Base-by-base conservation (phyloP, 192 early-diverging fungal species). In the Entophlyctis helioformis region DNA sequence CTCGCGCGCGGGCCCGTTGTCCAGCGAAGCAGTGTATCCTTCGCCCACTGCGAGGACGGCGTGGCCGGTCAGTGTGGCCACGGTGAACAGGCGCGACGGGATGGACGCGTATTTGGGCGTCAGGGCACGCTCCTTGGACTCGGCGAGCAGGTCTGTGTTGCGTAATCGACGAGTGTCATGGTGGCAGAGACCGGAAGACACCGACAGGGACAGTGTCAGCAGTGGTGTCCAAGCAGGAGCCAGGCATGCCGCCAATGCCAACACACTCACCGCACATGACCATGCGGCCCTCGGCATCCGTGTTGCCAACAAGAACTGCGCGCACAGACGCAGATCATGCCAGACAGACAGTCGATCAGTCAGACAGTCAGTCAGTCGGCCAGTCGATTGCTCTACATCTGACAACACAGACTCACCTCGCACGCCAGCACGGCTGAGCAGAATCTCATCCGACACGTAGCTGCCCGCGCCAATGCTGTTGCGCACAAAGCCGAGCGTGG, bases 281-380 rank as follows among this genome's bases (percentile, higher is more conserved):
- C 71, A 89, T 81, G 16, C 89, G 80, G 26, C 89, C 89, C 61
- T 92, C 89, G 31, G 87, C 89, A 57, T 92, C 89, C 1, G 89
- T 91, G 64, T 91, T 86, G 44, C 76, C 80, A 48, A 87, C 77
- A 40, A 85, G 55, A 4, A 88, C 84, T 0, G 6, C 2, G n/a
- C n/a, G n/a, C n/a, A n/a, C n/a, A n/a, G n/a, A n/a, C n/a, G n/a
- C n/a, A 4, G 4, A 25, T 33, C 5, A 21, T 35, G 23, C 1
- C 19, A 33, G 25, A 47, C 5, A 11, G 23, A 43, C 2, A 27
- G 27, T 42, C 19, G 2, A 44, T n/a, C n/a, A n/a, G n/a, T n/a
- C n/a, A n/a, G n/a, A n/a, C n/a, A n/a, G n/a, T n/a, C n/a, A n/a
- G n/a, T n/a, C n/a, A n/a, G n/a, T n/a, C n/a, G n/a, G n/a, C n/a